Base-by-base conservation (phyloP, 129 eudicot species). In the Erigeron canadensis region DNA sequence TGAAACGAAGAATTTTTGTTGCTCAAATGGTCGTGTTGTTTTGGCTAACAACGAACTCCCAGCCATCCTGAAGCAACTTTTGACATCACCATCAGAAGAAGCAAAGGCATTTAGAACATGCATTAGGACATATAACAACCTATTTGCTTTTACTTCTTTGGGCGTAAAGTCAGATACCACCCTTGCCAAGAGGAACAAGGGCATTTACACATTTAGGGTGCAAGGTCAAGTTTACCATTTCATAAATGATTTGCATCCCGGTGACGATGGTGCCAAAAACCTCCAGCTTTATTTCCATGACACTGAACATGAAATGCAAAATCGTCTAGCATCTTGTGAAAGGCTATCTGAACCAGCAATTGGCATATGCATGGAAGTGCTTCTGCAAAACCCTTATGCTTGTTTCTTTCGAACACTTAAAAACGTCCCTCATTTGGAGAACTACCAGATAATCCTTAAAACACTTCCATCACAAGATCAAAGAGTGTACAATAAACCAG, bases 211-310 rank as follows among this genome's bases (percentile, higher is more conserved):
- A 7, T 65, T 65, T 13, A 65, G 55, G 42, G 70, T 65, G 1
- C 55, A 65, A 9, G 67, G 70, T 4, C 70, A 65, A 7, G 70
- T 65, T 6, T 65, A 41, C 5, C 70, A 65, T 16, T 65, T 65
- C 7, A 5, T 65, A 8, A 65, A 65, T 18, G 55, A 42, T 21
- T 16, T 65, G 15, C 5, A 6, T 9, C 51, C 70, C 8, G 16
- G 17, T n/a, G 21, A 18, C 8, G 16, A 18, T 18, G 8, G 9
- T 17, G 53, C 70, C 8, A 45, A 43, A 18, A 41, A 65, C 44
- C 70, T 65, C 7, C 70, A 65, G 21, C 12, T 65, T 5, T 65
- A 65, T 6, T 65, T 41, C 17, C 39, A 65, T 21, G 55, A 65
- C 7, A 18, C 54, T 10, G 34, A 41, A 5, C 53, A 65, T 42